Base-by-base conservation (phyloP, 2,329 filamentous ascomycete species). In the Scedosporium boydii region DNA sequence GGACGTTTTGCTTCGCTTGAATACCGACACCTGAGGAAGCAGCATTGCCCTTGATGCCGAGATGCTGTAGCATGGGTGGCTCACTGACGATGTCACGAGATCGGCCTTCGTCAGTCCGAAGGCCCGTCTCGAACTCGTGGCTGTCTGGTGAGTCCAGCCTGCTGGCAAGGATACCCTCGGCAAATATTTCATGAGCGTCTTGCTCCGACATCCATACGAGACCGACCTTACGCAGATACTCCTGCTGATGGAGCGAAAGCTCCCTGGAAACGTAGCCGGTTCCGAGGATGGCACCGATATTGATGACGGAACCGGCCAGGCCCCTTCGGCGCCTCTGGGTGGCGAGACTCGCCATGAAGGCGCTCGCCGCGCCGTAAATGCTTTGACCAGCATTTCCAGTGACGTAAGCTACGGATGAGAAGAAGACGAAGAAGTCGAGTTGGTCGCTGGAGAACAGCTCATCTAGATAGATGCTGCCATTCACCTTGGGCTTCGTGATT, bases 391-490 rank as follows among this genome's bases (percentile, higher is more conserved):
- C 58, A 56, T 74, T 74, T 0, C 77, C 77, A 0, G 70, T 67
- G 0, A 77, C 68, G 4, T 61, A 67, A 4, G 71, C 64, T 1
- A 74, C 63, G 0, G 77, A 80, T 0, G 73, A 76, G 48, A 78
- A 73, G 26, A 76, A 65, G 10, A 80, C 67, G 66, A 80, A 77
- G 61, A 77, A 78, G 55, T 77, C 75, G 0, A 77, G 69, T 6
- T 68, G 58, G 0, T 62, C 57, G 1, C 70, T 64, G 7, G 62
- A 41, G 59, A 76, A 74, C 0, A 74, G 59, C 1, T 71, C 66
- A 7, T 77, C 69, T 0, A 77, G 68, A 38, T 70, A 61, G 2
- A 65, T 60, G 3, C 66, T 70, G 0, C 77, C 77, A 0, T 72
- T 62, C 1, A 78, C 72, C 66, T 78, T 79, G 1, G 77, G 77